phyloP scores from a whole-genome alignment of 164 flowering plant genomes.

The Protea cynaroides region DNA sequence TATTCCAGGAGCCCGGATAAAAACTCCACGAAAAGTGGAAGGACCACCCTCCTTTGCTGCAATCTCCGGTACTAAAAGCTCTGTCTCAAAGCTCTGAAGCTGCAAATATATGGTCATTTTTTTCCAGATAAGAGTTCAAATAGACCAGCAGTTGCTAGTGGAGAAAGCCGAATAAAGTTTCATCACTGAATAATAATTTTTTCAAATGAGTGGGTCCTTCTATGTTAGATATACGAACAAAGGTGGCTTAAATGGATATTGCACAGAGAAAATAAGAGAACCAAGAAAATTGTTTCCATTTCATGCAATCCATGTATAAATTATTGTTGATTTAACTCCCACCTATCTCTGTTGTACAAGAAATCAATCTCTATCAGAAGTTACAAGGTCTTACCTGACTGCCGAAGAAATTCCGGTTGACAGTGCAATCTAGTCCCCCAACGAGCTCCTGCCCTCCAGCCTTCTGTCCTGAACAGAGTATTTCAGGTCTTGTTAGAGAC shows the following conservation, averaged over 20 bases:
- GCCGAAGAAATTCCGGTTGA: conserved; percentile 92
- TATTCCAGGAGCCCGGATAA: conserved; percentile 95
- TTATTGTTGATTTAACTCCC: background rate
- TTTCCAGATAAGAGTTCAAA: background rate
- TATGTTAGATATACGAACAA: background rate
- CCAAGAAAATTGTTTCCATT: background rate
- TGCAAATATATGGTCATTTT: conserved; percentile 17
- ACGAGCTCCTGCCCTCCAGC: conserved; percentile 82
- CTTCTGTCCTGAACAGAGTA: conserved; percentile 66
- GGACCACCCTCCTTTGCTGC: conserved; percentile 84
- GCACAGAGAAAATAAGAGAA: background rate
- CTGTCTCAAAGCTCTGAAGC: conserved; percentile 93
- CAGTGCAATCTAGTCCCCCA: conserved; percentile 91
- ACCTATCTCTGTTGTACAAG: no score
- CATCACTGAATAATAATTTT: background rate
- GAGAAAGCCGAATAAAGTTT: background rate
- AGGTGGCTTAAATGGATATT: background rate
- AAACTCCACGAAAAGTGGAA: conserved; percentile 72
- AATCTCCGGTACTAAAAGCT: conserved; percentile 60
- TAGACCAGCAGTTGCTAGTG: background rate
- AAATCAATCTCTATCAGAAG: no score
- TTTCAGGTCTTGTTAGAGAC: conserved; percentile 1
- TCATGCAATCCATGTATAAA: background rate
- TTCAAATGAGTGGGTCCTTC: background rate
- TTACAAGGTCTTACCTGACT: conserved; percentile 54